Percentiles rank a stretch among this genome's conserved stretches.
phyloP scores from a whole-genome alignment of 352 stramenopile species.

The Pythium sukuiense region DNA sequence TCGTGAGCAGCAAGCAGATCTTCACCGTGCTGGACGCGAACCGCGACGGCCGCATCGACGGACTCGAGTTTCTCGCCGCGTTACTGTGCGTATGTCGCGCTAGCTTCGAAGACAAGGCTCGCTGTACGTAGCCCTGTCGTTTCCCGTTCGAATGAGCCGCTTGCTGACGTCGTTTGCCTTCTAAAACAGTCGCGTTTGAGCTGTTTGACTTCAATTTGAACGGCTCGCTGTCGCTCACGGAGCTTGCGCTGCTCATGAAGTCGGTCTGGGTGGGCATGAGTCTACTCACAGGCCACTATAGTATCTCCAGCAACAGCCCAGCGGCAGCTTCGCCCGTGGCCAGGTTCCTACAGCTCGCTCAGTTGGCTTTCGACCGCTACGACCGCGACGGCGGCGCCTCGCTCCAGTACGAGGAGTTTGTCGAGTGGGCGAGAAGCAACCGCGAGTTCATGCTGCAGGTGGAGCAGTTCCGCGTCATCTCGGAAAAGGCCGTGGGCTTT shows the following conservation, averaged over 20 bases:
- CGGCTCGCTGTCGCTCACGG: conserved; percentile 66
- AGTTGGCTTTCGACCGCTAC: conserved; percentile 55
- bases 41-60: conserved; percentile 74
- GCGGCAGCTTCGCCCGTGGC: conserved; percentile 2
- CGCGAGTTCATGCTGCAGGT: conserved; percentile 86
- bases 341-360: conserved; percentile 45
- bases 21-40: conserved; percentile 78
- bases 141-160: neutral
- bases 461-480: conserved; percentile 72
- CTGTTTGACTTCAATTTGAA: conserved; percentile 85
- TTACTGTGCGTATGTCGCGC: conserved; percentile 70
- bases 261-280: conserved; percentile 74
- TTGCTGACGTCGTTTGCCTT: neutral
- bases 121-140: conserved; percentile 41
- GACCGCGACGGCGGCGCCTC: conserved; percentile 43
- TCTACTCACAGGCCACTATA: conserved; percentile 46
- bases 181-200: conserved; percentile 54
- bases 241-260: conserved; percentile 81
- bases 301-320: neutral
- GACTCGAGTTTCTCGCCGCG: conserved; percentile 73
- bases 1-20: conserved; percentile 61
- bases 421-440: conserved; percentile 81
- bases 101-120: conserved; percentile 78
- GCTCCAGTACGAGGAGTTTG: conserved; percentile 78
- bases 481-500: conserved; percentile 63